phyloP scores from a whole-genome alignment of 352 stramenopile genomes.

The Phytophthora pluvialis region DNA sequence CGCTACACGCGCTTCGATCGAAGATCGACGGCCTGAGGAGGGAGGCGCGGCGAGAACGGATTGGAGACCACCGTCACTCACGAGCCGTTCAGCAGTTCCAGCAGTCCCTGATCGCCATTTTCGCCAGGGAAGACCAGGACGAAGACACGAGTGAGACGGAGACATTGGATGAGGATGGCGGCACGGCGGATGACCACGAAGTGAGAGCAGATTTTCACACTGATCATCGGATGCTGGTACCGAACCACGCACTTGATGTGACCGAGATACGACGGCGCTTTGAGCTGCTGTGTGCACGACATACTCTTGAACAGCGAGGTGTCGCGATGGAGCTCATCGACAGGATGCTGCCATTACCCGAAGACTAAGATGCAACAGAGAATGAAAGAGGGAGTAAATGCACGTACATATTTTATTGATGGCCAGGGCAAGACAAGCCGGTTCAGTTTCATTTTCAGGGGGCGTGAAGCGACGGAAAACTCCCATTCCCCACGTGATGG shows the following conservation, averaged over 20 bases:
- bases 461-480: constrained; percentile 23
- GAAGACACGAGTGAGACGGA: constrained; percentile 15
- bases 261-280: constrained; percentile 21
- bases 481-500: constrained; percentile 12
- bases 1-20: constrained; percentile 18
- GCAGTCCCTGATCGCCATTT: constrained; percentile 16
- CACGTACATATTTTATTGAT: background rate
- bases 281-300: constrained; percentile 11
- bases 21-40: constrained; percentile 24
- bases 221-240: background rate
- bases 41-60: constrained; percentile 12
- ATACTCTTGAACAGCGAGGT: constrained; percentile 9
- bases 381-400: background rate
- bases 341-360: constrained; percentile 11
- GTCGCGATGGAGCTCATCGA: constrained; percentile 18
- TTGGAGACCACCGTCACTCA: constrained; percentile 11
- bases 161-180: background rate
- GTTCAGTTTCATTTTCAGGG: constrained; percentile 20
- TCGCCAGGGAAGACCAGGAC: constrained; percentile 2
- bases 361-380: constrained; percentile 6
- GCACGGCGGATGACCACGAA: background rate
- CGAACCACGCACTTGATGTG: background rate
- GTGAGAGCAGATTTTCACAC: background rate
- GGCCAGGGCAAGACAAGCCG: background rate
- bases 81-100: constrained; percentile 17